Base-by-base conservation (phyloP, 2,329 filamentous ascomycete genomes). In the Thyridium curvatum region DNA sequence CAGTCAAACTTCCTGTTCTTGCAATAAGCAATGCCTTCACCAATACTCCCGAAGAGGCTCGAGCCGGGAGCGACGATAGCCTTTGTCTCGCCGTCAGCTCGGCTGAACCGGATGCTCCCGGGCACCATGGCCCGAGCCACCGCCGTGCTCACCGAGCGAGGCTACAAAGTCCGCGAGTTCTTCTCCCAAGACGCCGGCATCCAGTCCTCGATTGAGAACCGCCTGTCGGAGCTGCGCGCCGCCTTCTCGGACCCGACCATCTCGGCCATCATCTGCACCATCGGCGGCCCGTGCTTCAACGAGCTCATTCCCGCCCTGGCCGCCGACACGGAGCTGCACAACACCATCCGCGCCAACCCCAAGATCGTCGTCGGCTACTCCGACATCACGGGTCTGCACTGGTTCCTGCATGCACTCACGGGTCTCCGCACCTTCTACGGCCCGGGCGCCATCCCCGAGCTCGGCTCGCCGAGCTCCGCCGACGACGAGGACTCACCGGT, bases 351-450 rank as follows among this genome's bases (percentile, higher is more conserved):
- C 5, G 45, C 43, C 2, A 52, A 61, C 34, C 65, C 64, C 28
- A 68, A 67, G 51, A 54, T 68, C 15, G 52, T 68, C 2, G 56
- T 67, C 13, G 65, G 65, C 2, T 65, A 55, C 40, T 65, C 61
- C 2, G 65, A 68, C 40, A 66, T 66, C 38, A 63, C 61, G 1
- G 54, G 58, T 26, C 40, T 68, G 29, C 65, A 68, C 48, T 68
- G 65, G 65, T 59, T 61, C 35, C 47, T 68, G 28, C 43, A 62
- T 42, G 56, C 55, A 1, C 18, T 52, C 10, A 52, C 60, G 1
- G 65, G 65, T 1, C 49, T 68, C 29, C 60, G 64, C 31, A 67
- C 64, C 4, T 68, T 68, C 38, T 68, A 68, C 47, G 65, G 65
- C 0, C 65, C 65, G 3, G 54, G 59, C 4, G 49, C 57, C 2